Evolutionary conservation across 352 stramenopile genomes (phyloP).

Genomic region (Pythium graminicola): DNA sequence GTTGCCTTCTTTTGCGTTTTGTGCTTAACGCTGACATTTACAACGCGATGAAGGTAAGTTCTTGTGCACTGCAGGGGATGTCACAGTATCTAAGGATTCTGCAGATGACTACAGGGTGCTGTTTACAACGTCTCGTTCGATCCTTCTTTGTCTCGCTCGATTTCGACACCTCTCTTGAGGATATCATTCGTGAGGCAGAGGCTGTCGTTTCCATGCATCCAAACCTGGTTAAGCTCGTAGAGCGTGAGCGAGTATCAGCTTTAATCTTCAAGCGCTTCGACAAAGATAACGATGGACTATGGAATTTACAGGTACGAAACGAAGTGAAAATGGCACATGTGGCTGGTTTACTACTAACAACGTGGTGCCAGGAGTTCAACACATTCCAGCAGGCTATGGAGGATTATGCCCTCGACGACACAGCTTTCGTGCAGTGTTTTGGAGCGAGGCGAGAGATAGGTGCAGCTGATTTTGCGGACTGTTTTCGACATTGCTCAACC

Average conservation of each 20-base stretch:
- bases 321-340: neutral
- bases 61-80: neutral
- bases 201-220: constrained; percentile 15
- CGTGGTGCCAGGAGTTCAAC: constrained; percentile 70
- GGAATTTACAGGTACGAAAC: constrained; percentile 31
- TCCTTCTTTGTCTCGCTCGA: constrained; percentile 33
- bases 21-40: constrained; percentile 36
- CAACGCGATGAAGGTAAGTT: constrained; percentile 15
- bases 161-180: constrained; percentile 31
- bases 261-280: constrained; percentile 45
- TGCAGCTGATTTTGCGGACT: constrained; percentile 29
- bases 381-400: constrained; percentile 43
- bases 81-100: neutral
- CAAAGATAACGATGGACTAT: constrained; percentile 30
- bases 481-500: constrained; percentile 33
- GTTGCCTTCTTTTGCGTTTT: constrained; percentile 34
- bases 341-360: too few species aligned
- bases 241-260: constrained; percentile 30
- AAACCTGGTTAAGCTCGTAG: constrained; percentile 35
- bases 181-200: constrained; percentile 27
- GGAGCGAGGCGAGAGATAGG: constrained; percentile 20
- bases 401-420: constrained; percentile 34
- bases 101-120: constrained; percentile 15
- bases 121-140: constrained; percentile 22
- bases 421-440: constrained; percentile 36